Base-by-base conservation (phyloP, 73 alveolate species). In the Paramecium pentaurelia region DNA sequence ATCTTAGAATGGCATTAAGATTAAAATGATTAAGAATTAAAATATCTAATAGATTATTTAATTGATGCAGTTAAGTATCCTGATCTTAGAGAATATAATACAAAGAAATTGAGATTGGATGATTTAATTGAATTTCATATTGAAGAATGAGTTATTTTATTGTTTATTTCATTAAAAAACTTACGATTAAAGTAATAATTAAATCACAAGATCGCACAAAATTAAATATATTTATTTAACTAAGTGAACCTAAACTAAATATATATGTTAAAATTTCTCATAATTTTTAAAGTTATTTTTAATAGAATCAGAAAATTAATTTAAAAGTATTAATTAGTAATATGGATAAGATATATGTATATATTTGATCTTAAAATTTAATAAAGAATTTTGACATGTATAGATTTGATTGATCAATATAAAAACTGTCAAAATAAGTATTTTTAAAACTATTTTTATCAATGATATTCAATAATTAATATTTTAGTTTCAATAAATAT, bases 1-100 rank as follows among this genome's bases (percentile, higher is more conserved):
- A 96, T 96, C 40, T 59, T 96, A 25, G 97, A 97, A 38, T 96
- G 95, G 93, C 95, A 95, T 60, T 71, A 84, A 22, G 97, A 95
- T 77, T 60, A 80, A 75, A 32, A 70, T 3, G 99, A 96, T 93
- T 94, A 93, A 88, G 99, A 96, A 92, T 92, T 97, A 92, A 92
- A 92, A 73, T 95, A 93, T 70, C 71, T 97, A 64, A 20, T 91
- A 27, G 93, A 95, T 49, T 95, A 95, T 88, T 93, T 95, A 44
- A 86, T 70, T 37, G 84, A 64, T 8, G 93, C 86, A 3, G 73
- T 86, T 2, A 86, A 60, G 9, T 83, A 60, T 22, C 77, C 89
- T n/a, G 95, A 92, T 47, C 68, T 92, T 11, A 86, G 95, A 44
- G 93, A 64, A 36, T 87, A 42, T 87, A 87, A 87, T 45, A 75